Evolutionary conservation across 345 rosid genomes (phyloP).

Genomic region (Nasturtium officinale): DNA sequence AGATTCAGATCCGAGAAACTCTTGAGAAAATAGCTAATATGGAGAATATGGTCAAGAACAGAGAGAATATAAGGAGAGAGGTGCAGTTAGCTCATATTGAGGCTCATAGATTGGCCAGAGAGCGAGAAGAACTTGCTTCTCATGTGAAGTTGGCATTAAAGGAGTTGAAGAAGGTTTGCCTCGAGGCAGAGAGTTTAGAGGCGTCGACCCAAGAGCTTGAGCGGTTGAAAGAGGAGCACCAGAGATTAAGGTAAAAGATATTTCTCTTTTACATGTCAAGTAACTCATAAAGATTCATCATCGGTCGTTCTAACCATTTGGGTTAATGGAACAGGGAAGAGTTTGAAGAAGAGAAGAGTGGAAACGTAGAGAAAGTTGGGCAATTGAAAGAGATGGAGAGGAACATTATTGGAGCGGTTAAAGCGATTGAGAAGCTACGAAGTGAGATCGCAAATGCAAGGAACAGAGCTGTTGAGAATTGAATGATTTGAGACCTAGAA

Average conservation of each 20-base stretch:
- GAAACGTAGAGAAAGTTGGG: conserved; percentile 64
- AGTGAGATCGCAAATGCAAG: conserved; percentile 47
- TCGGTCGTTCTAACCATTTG: conserved; percentile 11
- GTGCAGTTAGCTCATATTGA: conserved; percentile 70
- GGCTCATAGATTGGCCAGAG: conserved; percentile 65
- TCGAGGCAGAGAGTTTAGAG: conserved; percentile 57
- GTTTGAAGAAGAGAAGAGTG: conserved; percentile 68
- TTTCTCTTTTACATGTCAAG: conserved; percentile 14
- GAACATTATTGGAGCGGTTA: conserved; percentile 61
- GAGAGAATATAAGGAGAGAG: conserved; percentile 69
- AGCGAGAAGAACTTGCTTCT: conserved; percentile 58
- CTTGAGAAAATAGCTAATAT: conserved; percentile 64
- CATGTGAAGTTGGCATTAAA: conserved; percentile 61
- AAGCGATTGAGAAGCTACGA: conserved; percentile 63
- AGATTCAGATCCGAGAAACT: conserved; percentile 69
- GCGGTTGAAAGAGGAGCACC: conserved; percentile 62
- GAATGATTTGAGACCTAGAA: not conserved
- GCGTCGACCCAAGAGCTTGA: conserved; percentile 63
- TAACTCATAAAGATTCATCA: conserved; percentile 16
- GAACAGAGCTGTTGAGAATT: conserved; percentile 13
- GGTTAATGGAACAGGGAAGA: conserved; percentile 50
- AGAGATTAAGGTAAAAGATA: conserved; percentile 59
- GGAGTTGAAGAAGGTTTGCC: conserved; percentile 53
- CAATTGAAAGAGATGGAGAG: conserved; percentile 69
- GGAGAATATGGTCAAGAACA: conserved; percentile 58